phyloP scores from a whole-genome alignment of 495 filamentous ascomycete genomes.

The Daldinia loculata region DNA sequence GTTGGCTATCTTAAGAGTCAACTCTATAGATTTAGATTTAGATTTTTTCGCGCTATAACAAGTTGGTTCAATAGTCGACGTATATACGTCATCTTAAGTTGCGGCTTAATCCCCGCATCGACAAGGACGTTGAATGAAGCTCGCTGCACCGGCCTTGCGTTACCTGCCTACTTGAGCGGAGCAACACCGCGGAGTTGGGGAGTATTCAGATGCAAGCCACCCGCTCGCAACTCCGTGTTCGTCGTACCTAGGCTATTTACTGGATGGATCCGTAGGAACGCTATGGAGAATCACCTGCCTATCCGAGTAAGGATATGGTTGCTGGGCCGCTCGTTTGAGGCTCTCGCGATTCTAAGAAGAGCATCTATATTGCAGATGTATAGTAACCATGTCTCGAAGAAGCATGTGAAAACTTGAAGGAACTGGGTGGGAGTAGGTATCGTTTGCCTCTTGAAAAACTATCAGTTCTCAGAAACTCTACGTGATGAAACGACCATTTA shows the following conservation, averaged over 20 bases:
- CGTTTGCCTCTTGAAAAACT: background rate
- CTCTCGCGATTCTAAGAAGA: slow-evolving; percentile 5
- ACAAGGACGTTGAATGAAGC: slow-evolving; percentile 31
- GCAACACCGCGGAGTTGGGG: background rate
- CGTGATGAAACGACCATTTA: background rate
- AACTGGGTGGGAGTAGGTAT: background rate
- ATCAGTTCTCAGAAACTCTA: background rate
- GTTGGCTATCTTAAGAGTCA: background rate
- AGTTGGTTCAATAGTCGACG: background rate
- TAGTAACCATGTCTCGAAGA: slow-evolving; percentile 10
- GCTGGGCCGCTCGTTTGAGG: slow-evolving; percentile 4
- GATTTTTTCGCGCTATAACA: background rate
- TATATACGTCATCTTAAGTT: slow-evolving; percentile 31
- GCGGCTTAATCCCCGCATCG: slow-evolving; percentile 38
- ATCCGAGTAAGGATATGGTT: slow-evolving; percentile 32
- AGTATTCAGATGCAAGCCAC: slow-evolving; percentile 34
- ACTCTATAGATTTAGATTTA: background rate
- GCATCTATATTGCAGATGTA: background rate
- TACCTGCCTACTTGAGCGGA: slow-evolving; percentile 22
- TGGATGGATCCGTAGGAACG: slow-evolving; percentile 1
- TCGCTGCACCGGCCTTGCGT: slow-evolving; percentile 8
- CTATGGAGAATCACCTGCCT: slow-evolving; percentile 27
- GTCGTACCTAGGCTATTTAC: slow-evolving; percentile 17
- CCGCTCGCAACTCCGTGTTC: slow-evolving; percentile 14
- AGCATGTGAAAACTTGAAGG: background rate